Evolutionary conservation across 2,329 filamentous ascomycete species (phyloP).

Genomic region (Lasiodiplodia theobromae): DNA sequence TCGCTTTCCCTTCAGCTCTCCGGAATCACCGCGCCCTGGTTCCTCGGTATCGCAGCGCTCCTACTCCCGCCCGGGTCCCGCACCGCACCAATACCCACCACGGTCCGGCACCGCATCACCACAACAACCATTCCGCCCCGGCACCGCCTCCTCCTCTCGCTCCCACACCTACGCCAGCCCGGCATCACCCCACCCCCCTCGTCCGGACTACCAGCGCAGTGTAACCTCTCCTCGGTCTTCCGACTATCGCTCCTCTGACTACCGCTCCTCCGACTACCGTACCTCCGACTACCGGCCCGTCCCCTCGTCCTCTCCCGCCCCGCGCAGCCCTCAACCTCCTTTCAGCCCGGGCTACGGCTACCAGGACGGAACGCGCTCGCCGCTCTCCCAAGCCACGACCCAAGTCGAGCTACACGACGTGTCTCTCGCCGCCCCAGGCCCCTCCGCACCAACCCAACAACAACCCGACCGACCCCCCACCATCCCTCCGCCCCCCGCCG

Average conservation of each 20-base stretch:
- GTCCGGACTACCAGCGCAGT: background rate
- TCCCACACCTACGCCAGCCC: constrained; percentile 2
- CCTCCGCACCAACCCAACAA: too few relatives aligned
- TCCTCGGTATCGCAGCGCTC: background rate
- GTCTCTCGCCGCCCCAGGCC: background rate
- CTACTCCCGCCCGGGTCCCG: background rate
- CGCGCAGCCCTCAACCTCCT: background rate
- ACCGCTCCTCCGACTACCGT: too few relatives aligned
- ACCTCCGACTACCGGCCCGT: too few relatives aligned
- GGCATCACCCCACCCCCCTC: background rate
- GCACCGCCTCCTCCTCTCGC: background rate
- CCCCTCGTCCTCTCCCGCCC: background rate
- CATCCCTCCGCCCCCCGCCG: background rate
- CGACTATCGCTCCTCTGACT: too few relatives aligned
- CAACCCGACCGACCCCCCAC: background rate
- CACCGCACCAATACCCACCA: background rate
- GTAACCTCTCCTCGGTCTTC: background rate
- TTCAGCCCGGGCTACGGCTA: constrained; percentile 10
- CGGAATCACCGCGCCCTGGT: constrained; percentile 6
- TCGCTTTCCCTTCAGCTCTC: constrained; percentile 8
- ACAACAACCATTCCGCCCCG: background rate
- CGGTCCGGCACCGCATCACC: constrained; percentile 11
- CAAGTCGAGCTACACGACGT: constrained; percentile 9
- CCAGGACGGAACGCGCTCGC: constrained; percentile 11
- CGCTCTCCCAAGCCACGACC: constrained; percentile 9